These are phyloP conservation scores for Heritiera littoralis DNA, from an alignment of 345 rosid species.

Conservation along the genomic window DNA sequence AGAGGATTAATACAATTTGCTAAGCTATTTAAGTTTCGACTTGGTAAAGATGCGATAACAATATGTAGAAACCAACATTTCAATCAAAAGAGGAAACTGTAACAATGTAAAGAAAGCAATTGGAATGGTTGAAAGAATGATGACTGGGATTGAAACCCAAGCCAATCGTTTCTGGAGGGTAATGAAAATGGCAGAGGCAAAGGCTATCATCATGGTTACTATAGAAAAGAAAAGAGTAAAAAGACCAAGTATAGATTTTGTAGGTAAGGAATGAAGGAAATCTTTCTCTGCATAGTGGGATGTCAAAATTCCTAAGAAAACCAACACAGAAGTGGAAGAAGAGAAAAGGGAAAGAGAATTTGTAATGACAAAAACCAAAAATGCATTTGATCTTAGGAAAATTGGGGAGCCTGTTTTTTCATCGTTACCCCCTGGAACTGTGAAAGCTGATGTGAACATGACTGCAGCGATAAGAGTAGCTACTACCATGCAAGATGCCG, in stretches of 20 bases:
- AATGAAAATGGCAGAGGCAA: conserved; percentile 32
- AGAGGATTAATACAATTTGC: background rate
- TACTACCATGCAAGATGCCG: conserved; percentile 44
- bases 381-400: conserved; percentile 14
- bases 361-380: conserved; percentile 27
- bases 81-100: conserved; percentile 37
- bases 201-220: conserved; percentile 45
- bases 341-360: conserved; percentile 37
- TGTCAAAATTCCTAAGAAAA: conserved; percentile 45
- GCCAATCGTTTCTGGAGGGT: conserved; percentile 27
- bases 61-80: conserved; percentile 24
- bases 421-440: conserved; percentile 43
- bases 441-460: conserved; percentile 46
- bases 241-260: conserved; percentile 37
- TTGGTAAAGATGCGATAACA: background rate
- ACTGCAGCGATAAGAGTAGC: conserved; percentile 49
- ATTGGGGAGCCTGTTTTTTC: conserved; percentile 28
- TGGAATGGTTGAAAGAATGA: conserved; percentile 18
- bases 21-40: background rate
- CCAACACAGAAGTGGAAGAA: conserved; percentile 41
- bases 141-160: conserved; percentile 22
- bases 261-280: conserved; percentile 40
- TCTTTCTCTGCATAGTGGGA: conserved; percentile 45
- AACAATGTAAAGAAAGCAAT: conserved; percentile 28
- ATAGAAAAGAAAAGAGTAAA: conserved; percentile 38